Base-by-base conservation (phyloP, 2,329 filamentous ascomycete species). In the Aspergillus sp. region DNA sequence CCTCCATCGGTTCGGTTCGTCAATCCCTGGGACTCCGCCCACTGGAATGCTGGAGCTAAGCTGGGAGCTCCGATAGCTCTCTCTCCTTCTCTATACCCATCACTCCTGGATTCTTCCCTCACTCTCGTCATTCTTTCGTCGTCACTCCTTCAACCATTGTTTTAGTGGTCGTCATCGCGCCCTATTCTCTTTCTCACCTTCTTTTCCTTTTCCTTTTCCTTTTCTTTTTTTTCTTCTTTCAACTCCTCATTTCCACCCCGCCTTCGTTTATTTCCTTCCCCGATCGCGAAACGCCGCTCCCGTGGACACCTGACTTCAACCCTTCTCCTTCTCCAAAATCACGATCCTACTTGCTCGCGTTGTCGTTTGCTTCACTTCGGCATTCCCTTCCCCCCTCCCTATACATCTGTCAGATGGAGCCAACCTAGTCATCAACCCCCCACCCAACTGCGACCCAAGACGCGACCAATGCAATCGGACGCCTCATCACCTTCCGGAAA, bases 401-500 rank as follows among this genome's bases (percentile, higher is more conserved):
- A n/a, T 40, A 38, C 35, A 22, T 33, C n/a, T n/a, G 47, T 16
- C 47, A 48, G 40, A 17, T 52, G 26, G 40, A 20, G 32, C 8
- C 40, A 26, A 16, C 11, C 20, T 19, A 32, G 13, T 20, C 26
- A 45, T 32, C 20, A 5, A 20, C 11, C 40, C 11, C 35, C 35
- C 35, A 13, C 24, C 22, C 41, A 36, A 46, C 46, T 41, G 43
- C 30, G 26, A 30, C 8, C 26, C 26, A 30, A 30, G 26, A 30
- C 26, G 14, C 14, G 26, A 49, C 17, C 16, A 33, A 69, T 68
- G 66, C 65, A 56, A 58, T 48, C 52, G 47, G 54, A 54, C 44
- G 17, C 35, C 54, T 50, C 56, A 45, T 53, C 49, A 53, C 57
- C 52, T 48, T 54, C 57, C 55, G 61, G 61, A 60, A 62, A 66